Evolutionary conservation across 352 stramenopile genomes (phyloP).

Genomic region (Phytophthora ramorum): DNA sequence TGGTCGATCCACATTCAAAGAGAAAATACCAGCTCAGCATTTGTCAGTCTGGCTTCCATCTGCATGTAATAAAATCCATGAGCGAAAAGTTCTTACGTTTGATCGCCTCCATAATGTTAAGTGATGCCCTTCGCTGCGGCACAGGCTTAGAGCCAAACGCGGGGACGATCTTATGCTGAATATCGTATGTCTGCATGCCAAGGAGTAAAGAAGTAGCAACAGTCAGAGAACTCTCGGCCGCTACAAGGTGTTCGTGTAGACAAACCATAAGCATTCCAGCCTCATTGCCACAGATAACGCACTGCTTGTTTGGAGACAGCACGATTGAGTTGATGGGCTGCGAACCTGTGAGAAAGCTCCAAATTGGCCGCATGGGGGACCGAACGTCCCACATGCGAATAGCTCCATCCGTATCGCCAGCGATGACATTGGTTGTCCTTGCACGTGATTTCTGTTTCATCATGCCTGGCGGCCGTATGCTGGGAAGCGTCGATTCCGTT

Average conservation of each 20-base stretch:
- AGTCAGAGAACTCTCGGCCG: background rate
- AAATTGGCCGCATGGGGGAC: constrained; percentile 57
- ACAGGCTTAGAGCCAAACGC: constrained; percentile 71
- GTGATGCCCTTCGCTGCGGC: constrained; percentile 50
- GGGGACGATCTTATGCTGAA: constrained; percentile 63
- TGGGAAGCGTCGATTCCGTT: background rate
- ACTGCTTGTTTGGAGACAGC: constrained; percentile 53
- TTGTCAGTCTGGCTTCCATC: background rate
- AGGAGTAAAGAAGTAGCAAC: background rate
- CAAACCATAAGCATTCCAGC: constrained; percentile 62
- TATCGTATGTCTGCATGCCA: constrained; percentile 62
- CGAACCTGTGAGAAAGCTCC: constrained; percentile 58
- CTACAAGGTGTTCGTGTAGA: background rate
- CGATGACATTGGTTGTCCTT: constrained; percentile 46
- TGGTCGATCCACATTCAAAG: constrained; percentile 12
- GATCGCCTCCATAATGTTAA: constrained; percentile 59
- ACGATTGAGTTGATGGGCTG: constrained; percentile 58
- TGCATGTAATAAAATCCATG: background rate
- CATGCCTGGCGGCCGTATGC: background rate
- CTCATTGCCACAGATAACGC: constrained; percentile 69
- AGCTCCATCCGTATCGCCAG: constrained; percentile 65
- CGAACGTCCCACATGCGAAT: constrained; percentile 76
- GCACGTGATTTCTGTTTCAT: constrained; percentile 19
- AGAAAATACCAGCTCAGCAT: constrained; percentile 11
- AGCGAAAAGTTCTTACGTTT: constrained; percentile 41